Evolutionary conservation across 495 filamentous ascomycete species (phyloP), one percentile per base, ranked within the genome.

Genomic region (Penicillium odoratum): DNA sequence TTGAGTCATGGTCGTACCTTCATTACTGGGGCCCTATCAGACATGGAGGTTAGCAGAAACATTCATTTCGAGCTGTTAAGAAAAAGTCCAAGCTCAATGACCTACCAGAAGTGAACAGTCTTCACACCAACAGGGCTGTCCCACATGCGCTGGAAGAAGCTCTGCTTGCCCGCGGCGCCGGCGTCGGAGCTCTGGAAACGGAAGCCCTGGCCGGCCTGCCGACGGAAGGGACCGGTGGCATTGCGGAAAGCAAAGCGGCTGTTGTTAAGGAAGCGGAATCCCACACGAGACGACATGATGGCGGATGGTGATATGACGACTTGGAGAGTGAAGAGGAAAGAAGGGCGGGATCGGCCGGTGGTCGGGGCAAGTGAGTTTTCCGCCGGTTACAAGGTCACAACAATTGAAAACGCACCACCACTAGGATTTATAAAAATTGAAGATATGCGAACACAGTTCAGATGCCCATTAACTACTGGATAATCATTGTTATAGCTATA

Each of bases 101-200:
- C 84, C 60, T 75, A 96, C 88, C 94, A 98, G 79, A 98, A 98
- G 75, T 98, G 94, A 69, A 98, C 92, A 55, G 94, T 98, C 86
- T 96, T 96, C 34, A 95, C 69, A 29, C 92, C 92, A 54, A 96
- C 76, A 16, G 89, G 88, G 75, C 90, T 92, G 73, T 91, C 88
- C 89, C 89, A 95, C 73, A 93, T 78, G 69, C 83, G 84, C 78
- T 85, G 82, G 70, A 89, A 79, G 66, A 76, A 83, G 67, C 74
- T 85, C 71, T 86, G 77, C 62, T 84, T 71, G 58, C 75, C 73
- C 15, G 76, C 70, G 29, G 81, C 70, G 16, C 73, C 74, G 44
- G 83, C 76, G 60, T 78, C 82, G 34, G 85, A 85, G 72, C 81
- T 89, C 69, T 89, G 85, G 68, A 84, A 89, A 50, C 87, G 85